These are phyloP conservation scores for Fusarium anguioides DNA, from an alignment of 2,329 filamentous ascomycete species.

Conservation along the genomic window DNA sequence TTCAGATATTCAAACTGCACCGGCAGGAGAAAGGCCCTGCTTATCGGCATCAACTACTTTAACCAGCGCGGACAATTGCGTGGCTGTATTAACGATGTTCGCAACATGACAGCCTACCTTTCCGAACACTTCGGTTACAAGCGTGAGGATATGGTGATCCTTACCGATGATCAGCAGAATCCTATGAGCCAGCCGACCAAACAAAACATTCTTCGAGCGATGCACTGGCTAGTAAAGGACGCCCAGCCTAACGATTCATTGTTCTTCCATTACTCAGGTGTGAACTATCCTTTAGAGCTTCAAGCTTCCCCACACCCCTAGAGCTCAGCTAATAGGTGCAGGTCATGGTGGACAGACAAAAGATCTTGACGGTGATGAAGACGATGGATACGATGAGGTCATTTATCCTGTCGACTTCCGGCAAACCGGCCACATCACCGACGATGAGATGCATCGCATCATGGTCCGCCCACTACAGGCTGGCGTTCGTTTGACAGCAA, in stretches of 20 bases:
- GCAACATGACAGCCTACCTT: constrained; percentile 94
- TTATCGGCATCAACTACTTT: constrained; percentile 98
- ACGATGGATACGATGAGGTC: constrained; percentile 84
- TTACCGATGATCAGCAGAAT: constrained; percentile 97
- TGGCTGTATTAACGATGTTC: constrained; percentile 96
- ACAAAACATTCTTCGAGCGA: constrained; percentile 91
- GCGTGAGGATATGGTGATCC: constrained; percentile 94
- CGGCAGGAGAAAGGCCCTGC: constrained; percentile 84
- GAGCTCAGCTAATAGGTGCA: constrained; percentile 47
- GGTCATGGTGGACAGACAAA: constrained; percentile 85
- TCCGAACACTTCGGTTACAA: constrained; percentile 92
- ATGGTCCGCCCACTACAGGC: constrained; percentile 69
- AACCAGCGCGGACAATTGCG: constrained; percentile 88
- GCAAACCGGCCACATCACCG: constrained; percentile 82
- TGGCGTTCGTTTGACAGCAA: constrained; percentile 70
- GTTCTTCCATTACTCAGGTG: constrained; percentile 97
- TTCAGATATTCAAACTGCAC: constrained; percentile 95
- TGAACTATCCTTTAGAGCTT: constrained; percentile 42
- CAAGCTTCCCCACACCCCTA: not conserved
- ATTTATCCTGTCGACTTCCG: constrained; percentile 87
- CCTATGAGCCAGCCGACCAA: constrained; percentile 98
- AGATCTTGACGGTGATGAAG: constrained; percentile 82
- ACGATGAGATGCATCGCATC: constrained; percentile 84
- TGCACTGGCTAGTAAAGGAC: constrained; percentile 98
- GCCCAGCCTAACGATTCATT: constrained; percentile 91